Evolutionary conservation across 257 asterid species (phyloP).

Genomic region (Solanum stenotomum): DNA sequence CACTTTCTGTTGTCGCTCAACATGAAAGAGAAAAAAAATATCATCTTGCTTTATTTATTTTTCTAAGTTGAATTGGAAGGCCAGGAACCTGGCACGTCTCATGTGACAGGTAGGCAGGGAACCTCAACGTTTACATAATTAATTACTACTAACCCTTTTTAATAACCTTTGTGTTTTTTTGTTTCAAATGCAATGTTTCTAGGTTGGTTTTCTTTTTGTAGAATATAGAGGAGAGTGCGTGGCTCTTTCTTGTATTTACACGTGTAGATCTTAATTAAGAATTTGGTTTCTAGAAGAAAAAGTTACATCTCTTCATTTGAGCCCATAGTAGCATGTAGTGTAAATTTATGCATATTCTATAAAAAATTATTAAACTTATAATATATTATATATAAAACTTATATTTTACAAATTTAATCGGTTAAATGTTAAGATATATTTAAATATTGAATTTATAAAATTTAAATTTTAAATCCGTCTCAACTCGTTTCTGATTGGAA

Average conservation of each 20-base stretch:
- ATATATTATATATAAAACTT: not conserved
- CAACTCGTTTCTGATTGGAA: fast-evolving
- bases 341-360: not conserved
- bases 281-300: not conserved
- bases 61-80: not conserved
- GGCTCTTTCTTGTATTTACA: not conserved
- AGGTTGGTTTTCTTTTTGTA: not conserved
- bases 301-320: not conserved
- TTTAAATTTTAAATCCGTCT: not conserved
- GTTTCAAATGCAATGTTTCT: not conserved
- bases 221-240: not conserved
- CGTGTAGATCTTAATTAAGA: not conserved
- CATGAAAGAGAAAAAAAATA: not conserved
- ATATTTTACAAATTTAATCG: not conserved
- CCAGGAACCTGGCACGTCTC: not conserved
- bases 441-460: not conserved
- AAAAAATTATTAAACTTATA: not conserved
- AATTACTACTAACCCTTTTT: not conserved
- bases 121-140: not conserved
- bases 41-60: not conserved
- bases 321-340: too few relatives aligned
- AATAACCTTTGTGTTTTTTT: not conserved
- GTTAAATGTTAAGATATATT: not conserved
- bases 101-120: not conserved
- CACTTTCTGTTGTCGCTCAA: not conserved